Base-by-base conservation (phyloP, 2,329 filamentous ascomycete genomes). In the Penicillium sp. region DNA sequence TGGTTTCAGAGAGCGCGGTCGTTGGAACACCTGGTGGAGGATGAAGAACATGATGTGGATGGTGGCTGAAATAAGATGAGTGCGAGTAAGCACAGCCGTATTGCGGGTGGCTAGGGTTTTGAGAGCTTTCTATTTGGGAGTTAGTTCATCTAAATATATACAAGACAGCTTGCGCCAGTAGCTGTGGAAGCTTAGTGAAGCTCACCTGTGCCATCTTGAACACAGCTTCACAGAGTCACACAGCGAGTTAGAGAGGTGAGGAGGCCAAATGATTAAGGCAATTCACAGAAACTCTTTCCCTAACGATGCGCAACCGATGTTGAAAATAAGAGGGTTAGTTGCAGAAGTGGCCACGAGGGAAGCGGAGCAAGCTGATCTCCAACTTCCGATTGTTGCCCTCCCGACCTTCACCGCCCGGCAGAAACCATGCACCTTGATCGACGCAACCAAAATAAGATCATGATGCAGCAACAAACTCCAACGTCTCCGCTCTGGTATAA, bases 41-140 rank as follows among this genome's bases (percentile, higher is more conserved):
- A 91, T 71, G 57, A 96, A 80, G 79, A 93, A 97, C 71, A 91
- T 71, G 56, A 74, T 69, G 74, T 98, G 92, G 70, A 96, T 79
- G 64, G 79, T 70, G 59, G 90, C 79, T 46, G 91, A 88, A 60
- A 90, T 89, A 54, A 90, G 79, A 74, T 96, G 93, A 26, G 95
- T 90, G 70, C 87, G 90, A 71, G 89, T 90, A 47, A 99, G 87
- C 44, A 89, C 82, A 33, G 85, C 80, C 47, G 85, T 81, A 76
- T 98, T 98, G 77, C 89, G 86, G 66, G 89, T 89, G 56, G 95
- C 95, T 54, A 88, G 83, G 43, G 82, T 81, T 69, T 81, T 81
- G 62, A 78, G 73, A 56, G 79, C 78, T 81, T 80, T 81, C 78
- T 81, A 55, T 49, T 22, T 26, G 8, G 51, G 26, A 22, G 55